phyloP scores from a whole-genome alignment of 495 filamentous ascomycete species.

The Cryomyces minteri region DNA sequence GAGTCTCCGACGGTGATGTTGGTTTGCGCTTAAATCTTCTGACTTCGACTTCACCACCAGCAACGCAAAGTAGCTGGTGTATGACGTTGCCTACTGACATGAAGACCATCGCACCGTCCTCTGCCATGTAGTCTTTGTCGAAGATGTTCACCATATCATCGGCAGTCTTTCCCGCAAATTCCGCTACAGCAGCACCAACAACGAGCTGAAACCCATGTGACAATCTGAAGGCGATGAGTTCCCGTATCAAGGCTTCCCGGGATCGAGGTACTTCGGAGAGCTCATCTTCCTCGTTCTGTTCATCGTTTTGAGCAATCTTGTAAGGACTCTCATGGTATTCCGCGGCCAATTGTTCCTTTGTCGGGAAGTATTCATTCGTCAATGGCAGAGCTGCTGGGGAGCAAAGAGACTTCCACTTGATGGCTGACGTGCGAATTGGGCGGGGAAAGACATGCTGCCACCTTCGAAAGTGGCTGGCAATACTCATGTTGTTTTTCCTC shows the following conservation, averaged over 20 bases:
- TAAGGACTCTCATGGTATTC: slow-evolving; percentile 80
- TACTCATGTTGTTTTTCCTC: slow-evolving; percentile 39
- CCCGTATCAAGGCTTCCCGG: slow-evolving; percentile 54
- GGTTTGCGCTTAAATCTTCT: slow-evolving; percentile 66
- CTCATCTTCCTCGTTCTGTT: slow-evolving; percentile 59
- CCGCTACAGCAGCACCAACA: slow-evolving; percentile 52
- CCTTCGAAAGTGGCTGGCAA: slow-evolving; percentile 62
- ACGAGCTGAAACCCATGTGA: slow-evolving; percentile 90
- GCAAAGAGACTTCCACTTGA: slow-evolving; percentile 98
- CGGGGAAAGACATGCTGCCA: slow-evolving; percentile 95
- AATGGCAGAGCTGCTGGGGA: slow-evolving; percentile 80
- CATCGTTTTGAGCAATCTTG: slow-evolving; percentile 33
- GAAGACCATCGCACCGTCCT: slow-evolving; percentile 61
- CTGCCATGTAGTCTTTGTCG: slow-evolving; percentile 44
- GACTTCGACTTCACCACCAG: slow-evolving; percentile 69
- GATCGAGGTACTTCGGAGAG: slow-evolving; percentile 47
- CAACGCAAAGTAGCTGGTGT: slow-evolving; percentile 69
- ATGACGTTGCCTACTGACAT: slow-evolving; percentile 83
- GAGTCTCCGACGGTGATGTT: slow-evolving; percentile 16
- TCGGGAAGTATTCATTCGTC: slow-evolving; percentile 83
- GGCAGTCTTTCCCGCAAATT: slow-evolving; percentile 46
- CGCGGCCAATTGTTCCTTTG: slow-evolving; percentile 48
- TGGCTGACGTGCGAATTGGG: slow-evolving; percentile 60
- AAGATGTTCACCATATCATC: slow-evolving; percentile 56
- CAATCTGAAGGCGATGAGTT: slow-evolving; percentile 69